A percentile compares a stretch with the other conserved stretches of the same genome.
Conservation (phyloP, 768 basidiomycete species). For the Leccinum aurantiacum region DNA sequence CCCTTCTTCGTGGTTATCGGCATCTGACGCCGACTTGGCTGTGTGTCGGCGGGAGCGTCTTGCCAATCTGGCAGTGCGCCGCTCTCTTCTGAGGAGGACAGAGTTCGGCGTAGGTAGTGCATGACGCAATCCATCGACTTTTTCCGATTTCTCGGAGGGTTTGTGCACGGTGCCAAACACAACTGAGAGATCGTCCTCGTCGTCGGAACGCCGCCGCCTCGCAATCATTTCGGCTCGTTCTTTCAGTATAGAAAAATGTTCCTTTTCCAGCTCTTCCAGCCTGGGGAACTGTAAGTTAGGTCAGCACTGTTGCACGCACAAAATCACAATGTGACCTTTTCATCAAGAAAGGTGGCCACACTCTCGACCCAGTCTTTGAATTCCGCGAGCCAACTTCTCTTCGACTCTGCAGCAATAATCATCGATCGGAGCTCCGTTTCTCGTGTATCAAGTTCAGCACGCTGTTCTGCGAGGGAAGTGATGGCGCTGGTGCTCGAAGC, state of each 20-base stretch:
- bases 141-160: slow-evolving; percentile 36
- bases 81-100: slow-evolving; percentile 46
- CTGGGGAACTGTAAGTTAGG: slow-evolving; percentile 58
- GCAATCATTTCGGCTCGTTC: slow-evolving; percentile 72
- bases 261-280: slow-evolving; percentile 76
- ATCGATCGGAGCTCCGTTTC: slow-evolving; percentile 75
- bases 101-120: slow-evolving; percentile 47
- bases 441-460: slow-evolving; percentile 59
- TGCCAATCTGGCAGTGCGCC: slow-evolving; percentile 56
- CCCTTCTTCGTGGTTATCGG: slow-evolving; percentile 61
- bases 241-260: slow-evolving; percentile 67
- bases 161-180: slow-evolving; percentile 58
- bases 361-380: slow-evolving; percentile 82
- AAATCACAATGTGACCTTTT: slow-evolving; percentile 56
- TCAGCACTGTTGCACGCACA: neutral
- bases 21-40: slow-evolving; percentile 23
- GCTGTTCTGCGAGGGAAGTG: slow-evolving; percentile 58
- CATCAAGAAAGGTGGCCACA: slow-evolving; percentile 82
- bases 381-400: slow-evolving; percentile 77
- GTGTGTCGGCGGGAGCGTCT: slow-evolving; percentile 51
- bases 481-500: slow-evolving; percentile 57
- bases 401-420: slow-evolving; percentile 71
- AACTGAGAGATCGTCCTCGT: slow-evolving; percentile 74
- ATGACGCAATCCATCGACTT: slow-evolving; percentile 65
- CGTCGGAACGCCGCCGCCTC: slow-evolving; percentile 69